Evolutionary conservation across 257 asterid genomes (phyloP).

Genomic region (Petunia axillaris): DNA sequence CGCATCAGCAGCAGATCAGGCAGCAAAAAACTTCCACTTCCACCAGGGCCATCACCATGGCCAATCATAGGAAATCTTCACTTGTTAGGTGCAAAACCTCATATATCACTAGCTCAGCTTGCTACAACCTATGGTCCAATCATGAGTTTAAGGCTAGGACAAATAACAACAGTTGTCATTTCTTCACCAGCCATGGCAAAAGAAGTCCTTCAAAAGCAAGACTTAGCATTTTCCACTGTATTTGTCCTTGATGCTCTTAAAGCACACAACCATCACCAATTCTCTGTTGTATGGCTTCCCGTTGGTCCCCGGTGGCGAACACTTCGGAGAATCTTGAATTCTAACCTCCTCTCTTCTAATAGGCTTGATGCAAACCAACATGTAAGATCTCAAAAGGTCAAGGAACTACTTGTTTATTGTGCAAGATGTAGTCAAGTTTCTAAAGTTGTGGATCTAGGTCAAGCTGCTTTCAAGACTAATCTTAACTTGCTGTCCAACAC

Average conservation of each 20-base stretch:
- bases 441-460: constrained; percentile 54
- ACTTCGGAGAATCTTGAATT: constrained; percentile 32
- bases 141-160: constrained; percentile 14
- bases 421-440: constrained; percentile 43
- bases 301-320: constrained; percentile 31
- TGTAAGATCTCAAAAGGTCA: constrained; percentile 48
- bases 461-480: too few species aligned
- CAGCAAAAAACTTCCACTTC: constrained; percentile 24
- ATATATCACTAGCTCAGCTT: too few species aligned
- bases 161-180: constrained; percentile 18
- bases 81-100: too few species aligned
- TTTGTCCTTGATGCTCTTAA: constrained; percentile 27
- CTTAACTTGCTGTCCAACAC: constrained; percentile 58
- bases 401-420: constrained; percentile 61
- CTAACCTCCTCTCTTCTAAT: constrained; percentile 61
- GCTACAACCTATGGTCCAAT: constrained; percentile 34
- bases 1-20: constrained; percentile 23
- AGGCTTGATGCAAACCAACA: constrained; percentile 64
- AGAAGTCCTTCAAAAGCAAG: constrained; percentile 29
- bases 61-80: too few species aligned
- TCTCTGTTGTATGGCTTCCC: constrained; percentile 30
- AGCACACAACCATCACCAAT: constrained; percentile 29
- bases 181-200: constrained; percentile 19
- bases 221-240: constrained; percentile 28
- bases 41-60: too few species aligned